phyloP scores from a whole-genome alignment of 306 rosid genomes.

The Fagus sylvatica region DNA sequence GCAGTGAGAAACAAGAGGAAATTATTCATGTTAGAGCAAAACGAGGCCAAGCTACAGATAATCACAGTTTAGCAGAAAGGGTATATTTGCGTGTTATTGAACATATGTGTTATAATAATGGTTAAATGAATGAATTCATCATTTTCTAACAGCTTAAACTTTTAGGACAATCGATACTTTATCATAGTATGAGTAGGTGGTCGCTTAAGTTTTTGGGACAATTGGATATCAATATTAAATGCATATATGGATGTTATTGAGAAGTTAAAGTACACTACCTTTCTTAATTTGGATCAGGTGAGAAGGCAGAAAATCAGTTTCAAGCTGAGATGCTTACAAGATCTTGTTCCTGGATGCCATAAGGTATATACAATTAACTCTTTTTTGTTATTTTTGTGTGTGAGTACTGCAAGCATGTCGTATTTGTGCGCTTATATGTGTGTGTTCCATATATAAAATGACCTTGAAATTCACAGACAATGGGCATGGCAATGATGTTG shows the following conservation, averaged over 20 bases:
- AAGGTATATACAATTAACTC: constrained; percentile 16
- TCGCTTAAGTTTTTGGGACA: too few relatives aligned
- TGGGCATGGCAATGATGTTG: constrained; percentile 36
- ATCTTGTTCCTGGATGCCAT: constrained; percentile 39
- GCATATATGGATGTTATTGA: neutral
- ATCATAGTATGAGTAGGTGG: too few relatives aligned
- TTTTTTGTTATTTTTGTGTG: neutral
- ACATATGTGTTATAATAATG: neutral
- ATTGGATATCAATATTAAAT: too few relatives aligned
- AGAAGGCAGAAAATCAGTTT: constrained; percentile 37
- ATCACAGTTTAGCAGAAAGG: constrained; percentile 45
- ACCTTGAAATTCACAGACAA: constrained; percentile 19
- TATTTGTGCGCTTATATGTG: neutral
- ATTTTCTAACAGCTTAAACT: too few relatives aligned
- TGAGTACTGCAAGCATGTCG: neutral
- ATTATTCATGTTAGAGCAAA: constrained; percentile 43
- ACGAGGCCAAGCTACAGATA: constrained; percentile 45
- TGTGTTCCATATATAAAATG: neutral
- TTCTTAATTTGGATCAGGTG: constrained; percentile 22
- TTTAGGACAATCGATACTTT: too few relatives aligned
- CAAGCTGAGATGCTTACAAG: constrained; percentile 34
- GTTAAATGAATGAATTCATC: too few relatives aligned
- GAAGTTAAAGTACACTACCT: neutral
- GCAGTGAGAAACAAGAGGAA: constrained; percentile 23
- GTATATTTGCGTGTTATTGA: constrained; percentile 11